Evolutionary conservation across 371 early-diverging fungal species (phyloP).

Genomic region (Mucor indicus): DNA sequence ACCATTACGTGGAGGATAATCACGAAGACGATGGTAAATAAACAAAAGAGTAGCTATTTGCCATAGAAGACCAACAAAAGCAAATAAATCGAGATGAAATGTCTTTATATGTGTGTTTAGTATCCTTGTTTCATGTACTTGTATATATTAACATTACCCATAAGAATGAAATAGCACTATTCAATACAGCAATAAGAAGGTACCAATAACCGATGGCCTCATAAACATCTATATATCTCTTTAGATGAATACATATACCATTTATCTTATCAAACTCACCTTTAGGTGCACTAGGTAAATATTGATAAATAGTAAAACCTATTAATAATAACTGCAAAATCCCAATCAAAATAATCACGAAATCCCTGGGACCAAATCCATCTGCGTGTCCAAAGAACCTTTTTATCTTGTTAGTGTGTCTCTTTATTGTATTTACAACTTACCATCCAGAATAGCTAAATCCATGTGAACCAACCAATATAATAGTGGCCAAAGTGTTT

Average conservation of each 20-base stretch:
- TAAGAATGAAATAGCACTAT: slow-evolving; percentile 29
- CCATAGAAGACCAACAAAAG: slow-evolving; percentile 42
- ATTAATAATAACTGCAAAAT: slow-evolving; percentile 35
- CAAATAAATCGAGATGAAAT: slow-evolving; percentile 31
- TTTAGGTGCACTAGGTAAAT: slow-evolving; percentile 44
- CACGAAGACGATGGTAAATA: slow-evolving; percentile 39
- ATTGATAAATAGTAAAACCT: slow-evolving; percentile 48
- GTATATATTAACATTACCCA: slow-evolving; percentile 24
- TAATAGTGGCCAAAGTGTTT: slow-evolving; percentile 37
- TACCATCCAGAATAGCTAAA: slow-evolving; percentile 37
- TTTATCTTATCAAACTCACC: slow-evolving; percentile 21
- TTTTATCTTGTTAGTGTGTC: no score
- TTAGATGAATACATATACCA: no score
- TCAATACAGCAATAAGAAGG: slow-evolving; percentile 32
- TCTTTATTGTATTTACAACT: not conserved
- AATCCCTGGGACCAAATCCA: slow-evolving; percentile 36
- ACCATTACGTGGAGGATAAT: slow-evolving; percentile 43
- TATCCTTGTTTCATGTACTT: not conserved
- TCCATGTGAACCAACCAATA: slow-evolving; percentile 37
- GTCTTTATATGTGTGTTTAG: not conserved
- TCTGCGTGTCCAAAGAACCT: slow-evolving; percentile 36
- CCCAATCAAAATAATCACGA: slow-evolving; percentile 31
- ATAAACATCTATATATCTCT: slow-evolving; percentile 25
- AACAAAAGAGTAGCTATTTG: slow-evolving; percentile 38
- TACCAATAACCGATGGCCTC: slow-evolving; percentile 47